Evolutionary conservation across 2,329 filamentous ascomycete genomes (phyloP).

Genomic region (Xylaria sp.): DNA sequence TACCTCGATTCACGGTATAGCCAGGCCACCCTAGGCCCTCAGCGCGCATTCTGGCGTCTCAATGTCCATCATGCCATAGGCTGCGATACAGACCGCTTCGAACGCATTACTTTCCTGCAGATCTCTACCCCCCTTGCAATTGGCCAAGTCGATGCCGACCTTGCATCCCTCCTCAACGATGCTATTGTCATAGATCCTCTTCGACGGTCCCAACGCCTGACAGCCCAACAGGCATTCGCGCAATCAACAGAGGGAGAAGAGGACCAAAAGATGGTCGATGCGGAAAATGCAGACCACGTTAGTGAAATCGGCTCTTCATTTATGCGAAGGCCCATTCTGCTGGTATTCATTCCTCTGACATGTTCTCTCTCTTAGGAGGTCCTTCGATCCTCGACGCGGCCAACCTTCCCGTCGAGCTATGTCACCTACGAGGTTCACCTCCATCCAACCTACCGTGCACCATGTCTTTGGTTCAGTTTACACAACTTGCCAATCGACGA

Average conservation of each 20-base stretch:
- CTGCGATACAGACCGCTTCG: constrained; percentile 37
- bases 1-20: constrained; percentile 55
- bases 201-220: neutral
- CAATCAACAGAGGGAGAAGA: neutral
- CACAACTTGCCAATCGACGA: constrained; percentile 52
- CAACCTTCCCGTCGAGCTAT: constrained; percentile 36
- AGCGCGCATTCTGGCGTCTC: constrained; percentile 52
- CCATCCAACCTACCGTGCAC: constrained; percentile 68
- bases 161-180: constrained; percentile 42
- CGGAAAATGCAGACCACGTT: constrained; percentile 50
- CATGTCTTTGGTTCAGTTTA: constrained; percentile 70
- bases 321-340: neutral
- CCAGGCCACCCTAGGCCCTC: constrained; percentile 50
- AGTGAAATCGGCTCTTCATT: neutral
- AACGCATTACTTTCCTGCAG: constrained; percentile 49
- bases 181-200: constrained; percentile 39
- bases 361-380: constrained; percentile 34
- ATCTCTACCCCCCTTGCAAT: constrained; percentile 50
- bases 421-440: constrained; percentile 70
- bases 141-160: constrained; percentile 39
- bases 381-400: constrained; percentile 29
- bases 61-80: constrained; percentile 46
- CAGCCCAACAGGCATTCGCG: constrained; percentile 12
- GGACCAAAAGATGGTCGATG: constrained; percentile 45
- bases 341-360: constrained; percentile 3